Evolutionary conservation across 768 basidiomycete species (phyloP).

Genomic region (Lentinula sp.): DNA sequence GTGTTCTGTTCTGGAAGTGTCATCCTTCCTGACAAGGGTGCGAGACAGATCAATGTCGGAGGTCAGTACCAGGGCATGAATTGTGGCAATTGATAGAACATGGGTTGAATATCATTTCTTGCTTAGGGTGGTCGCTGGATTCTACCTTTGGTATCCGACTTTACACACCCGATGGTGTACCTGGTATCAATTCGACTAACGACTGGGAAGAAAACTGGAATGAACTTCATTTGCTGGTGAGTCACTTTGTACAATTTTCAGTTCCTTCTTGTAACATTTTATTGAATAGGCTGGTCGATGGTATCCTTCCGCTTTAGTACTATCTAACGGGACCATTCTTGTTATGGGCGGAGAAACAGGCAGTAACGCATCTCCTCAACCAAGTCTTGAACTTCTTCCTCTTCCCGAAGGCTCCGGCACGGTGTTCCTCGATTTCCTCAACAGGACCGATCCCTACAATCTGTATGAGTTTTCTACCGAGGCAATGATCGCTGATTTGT

Average conservation of each 20-base stretch:
- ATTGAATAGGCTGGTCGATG: constrained; percentile 51
- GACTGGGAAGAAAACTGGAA: constrained; percentile 75
- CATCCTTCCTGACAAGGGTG: constrained; percentile 70
- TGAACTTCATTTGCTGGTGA: constrained; percentile 55
- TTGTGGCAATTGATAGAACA: not conserved
- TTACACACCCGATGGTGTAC: constrained; percentile 60
- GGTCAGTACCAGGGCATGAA: constrained; percentile 25
- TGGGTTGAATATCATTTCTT: constrained; percentile 10
- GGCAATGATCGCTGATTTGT: not conserved
- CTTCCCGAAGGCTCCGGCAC: constrained; percentile 61
- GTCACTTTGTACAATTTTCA: constrained; percentile 5
- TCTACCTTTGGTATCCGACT: constrained; percentile 72
- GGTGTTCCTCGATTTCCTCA: constrained; percentile 55
- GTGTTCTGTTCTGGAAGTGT: constrained; percentile 76
- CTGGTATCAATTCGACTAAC: constrained; percentile 66
- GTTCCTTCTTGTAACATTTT: too few relatives aligned
- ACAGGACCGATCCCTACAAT: constrained; percentile 73
- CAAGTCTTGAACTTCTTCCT: constrained; percentile 69
- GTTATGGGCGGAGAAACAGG: constrained; percentile 74
- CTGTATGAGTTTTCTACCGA: constrained; percentile 33
- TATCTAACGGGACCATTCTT: constrained; percentile 70
- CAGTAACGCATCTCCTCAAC: constrained; percentile 58
- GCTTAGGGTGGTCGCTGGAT: constrained; percentile 51
- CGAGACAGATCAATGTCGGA: constrained; percentile 58
- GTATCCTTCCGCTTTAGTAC: constrained; percentile 64